These are phyloP conservation scores for Ophiostoma tasmaniense DNA, from an alignment of 2,329 filamentous ascomycete genomes.

Conservation along the genomic window DNA sequence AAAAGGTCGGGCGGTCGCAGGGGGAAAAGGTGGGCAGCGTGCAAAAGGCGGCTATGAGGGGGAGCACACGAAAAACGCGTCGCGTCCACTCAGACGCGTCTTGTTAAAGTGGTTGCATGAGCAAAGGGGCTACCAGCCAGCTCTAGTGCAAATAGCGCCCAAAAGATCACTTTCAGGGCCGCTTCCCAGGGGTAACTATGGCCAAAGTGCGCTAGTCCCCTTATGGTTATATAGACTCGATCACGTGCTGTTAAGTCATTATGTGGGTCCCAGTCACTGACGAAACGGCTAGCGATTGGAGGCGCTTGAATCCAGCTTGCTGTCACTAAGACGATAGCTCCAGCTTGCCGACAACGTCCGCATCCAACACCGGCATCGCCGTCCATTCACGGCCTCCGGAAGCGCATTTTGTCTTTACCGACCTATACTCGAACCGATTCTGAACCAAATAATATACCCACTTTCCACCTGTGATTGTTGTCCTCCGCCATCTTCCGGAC, in stretches of 20 bases:
- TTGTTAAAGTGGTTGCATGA: slow-evolving; percentile 22
- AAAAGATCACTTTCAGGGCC: not conserved
- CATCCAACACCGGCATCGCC: slow-evolving; percentile 11
- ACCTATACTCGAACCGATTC: not conserved
- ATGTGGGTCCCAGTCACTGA: slow-evolving; percentile 3
- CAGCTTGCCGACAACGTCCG: slow-evolving; percentile 13
- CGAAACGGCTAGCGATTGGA: slow-evolving; percentile 12
- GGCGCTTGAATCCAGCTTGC: slow-evolving; percentile 2
- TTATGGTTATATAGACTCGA: not conserved
- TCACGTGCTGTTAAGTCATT: slow-evolving; percentile 8
- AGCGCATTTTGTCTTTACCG: not conserved
- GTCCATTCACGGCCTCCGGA: not conserved
- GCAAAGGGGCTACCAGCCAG: not conserved
- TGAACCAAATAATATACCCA: not conserved
- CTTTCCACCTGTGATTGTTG: not conserved
- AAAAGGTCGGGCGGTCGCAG: not conserved
- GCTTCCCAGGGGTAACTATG: slow-evolving; percentile 3
- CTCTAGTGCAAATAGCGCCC: not conserved
- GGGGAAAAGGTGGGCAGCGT: not conserved
- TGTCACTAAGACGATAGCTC: slow-evolving; percentile 10
- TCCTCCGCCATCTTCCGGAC: not conserved
- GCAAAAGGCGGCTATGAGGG: slow-evolving; percentile 11
- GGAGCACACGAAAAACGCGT: slow-evolving; percentile 19
- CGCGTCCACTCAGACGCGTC: slow-evolving; percentile 15
- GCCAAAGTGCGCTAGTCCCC: slow-evolving; percentile 4